Evolutionary conservation across 345 rosid genomes (phyloP), one percentile per base, ranked within the genome.

Genomic region (Linum usitatissimum): DNA sequence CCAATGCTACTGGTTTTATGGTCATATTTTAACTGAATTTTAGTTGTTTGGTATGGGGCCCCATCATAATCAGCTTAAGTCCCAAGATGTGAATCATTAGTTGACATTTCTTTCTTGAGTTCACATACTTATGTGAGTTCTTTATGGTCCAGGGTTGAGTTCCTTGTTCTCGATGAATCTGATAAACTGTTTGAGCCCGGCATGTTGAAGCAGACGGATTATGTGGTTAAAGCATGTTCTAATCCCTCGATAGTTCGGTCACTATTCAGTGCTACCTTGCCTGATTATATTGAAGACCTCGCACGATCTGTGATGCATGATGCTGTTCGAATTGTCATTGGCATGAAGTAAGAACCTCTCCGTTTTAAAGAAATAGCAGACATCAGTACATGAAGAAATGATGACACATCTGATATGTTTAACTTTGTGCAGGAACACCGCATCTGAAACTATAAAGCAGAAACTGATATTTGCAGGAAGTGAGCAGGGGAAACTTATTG

Each of bases 141-240:
- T 45, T 13, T 45, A 3, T 42, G 64, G 20, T 68, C 68, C 79
- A 93, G 97, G 90, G 97, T 87, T 14, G 91, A 93, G 74, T 87
- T 78, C 74, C 96, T 93, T 61, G 94, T 93, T 74, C 82, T 93
- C 59, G 99, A 93, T 78, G 99, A 93, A 80, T 86, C 97, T 30
- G 99, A 90, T 77, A 93, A 93, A 79, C 80, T 93, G n/a, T 93
- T 93, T 69, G 97, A 93, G 79, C 86, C 78, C 62, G 86, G 91
- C 77, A 72, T 93, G 70, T 64, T 93, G 57, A 83, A 86, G 83
- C 91, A 93, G 81, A 90, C 87, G 10, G 99, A 93, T 77, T 75
- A 72, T 66, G 93, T 93, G 70, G 94, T 90, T 12, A 86, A 90
- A 79, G 91, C 94, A 53, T 90, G 99, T 68, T 82, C 97, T 17